These are phyloP conservation scores for Psidium guajava DNA, from an alignment of 345 rosid genomes.

Conservation along the genomic window DNA sequence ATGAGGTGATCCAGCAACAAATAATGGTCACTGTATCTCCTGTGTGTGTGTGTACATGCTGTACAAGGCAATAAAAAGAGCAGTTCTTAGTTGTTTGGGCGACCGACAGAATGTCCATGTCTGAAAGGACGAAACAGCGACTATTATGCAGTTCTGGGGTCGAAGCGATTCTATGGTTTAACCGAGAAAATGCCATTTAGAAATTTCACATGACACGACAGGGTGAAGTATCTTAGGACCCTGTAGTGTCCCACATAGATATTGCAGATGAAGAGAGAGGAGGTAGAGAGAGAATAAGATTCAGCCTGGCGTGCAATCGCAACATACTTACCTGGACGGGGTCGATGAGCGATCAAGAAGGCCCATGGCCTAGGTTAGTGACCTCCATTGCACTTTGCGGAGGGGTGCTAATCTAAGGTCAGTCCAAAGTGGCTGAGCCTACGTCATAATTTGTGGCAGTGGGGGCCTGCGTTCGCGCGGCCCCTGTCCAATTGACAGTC, in stretches of 20 bases:
- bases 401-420: not conserved
- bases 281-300: not conserved
- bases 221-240: not conserved
- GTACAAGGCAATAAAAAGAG: not conserved
- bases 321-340: not conserved
- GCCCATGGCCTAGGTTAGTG: not conserved
- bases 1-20: slow-evolving; percentile 34
- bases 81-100: not conserved
- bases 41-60: not conserved
- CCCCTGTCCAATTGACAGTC: not conserved
- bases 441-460: not conserved
- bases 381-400: not conserved
- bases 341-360: not conserved
- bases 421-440: not conserved
- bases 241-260: not conserved
- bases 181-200: not conserved
- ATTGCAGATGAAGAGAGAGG: not conserved
- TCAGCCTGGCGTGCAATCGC: rapidly evolving
- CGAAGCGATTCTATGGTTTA: not conserved
- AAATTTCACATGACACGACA: not conserved
- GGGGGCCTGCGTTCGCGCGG: not conserved
- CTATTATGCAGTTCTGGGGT: not conserved
- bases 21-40: not conserved
- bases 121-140: not conserved
- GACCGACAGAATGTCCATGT: not conserved